phyloP scores from a whole-genome alignment of 1,284 basidiomycete species.

The Mixia osmundae region DNA sequence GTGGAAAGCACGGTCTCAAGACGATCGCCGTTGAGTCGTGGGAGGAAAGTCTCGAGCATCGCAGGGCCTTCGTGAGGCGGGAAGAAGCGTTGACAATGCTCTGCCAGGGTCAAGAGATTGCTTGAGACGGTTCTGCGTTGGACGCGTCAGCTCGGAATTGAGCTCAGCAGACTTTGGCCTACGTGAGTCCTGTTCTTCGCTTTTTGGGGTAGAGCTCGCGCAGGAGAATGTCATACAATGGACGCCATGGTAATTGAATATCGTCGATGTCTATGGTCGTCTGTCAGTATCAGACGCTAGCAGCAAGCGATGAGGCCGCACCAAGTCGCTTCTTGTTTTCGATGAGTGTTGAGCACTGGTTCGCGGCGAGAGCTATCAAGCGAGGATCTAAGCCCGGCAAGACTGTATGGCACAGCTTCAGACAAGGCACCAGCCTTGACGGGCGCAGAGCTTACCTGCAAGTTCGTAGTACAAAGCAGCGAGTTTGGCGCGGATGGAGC shows the following conservation, averaged over 20 bases:
- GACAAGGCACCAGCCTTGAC: neutral
- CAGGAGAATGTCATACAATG: constrained; percentile 53
- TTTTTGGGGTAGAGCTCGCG: constrained; percentile 62
- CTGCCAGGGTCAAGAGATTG: constrained; percentile 64
- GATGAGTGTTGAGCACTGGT: constrained; percentile 46
- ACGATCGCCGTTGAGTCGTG: constrained; percentile 27
- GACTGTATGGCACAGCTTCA: constrained; percentile 23
- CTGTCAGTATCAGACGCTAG: too few relatives aligned
- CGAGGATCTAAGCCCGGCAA: constrained; percentile 50
- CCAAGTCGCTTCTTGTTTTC: constrained; percentile 48
- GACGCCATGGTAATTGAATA: constrained; percentile 67
- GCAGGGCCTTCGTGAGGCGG: constrained; percentile 66
- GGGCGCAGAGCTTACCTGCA: constrained; percentile 18
- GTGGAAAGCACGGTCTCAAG: constrained; percentile 43
- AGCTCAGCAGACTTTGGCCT: constrained; percentile 52
- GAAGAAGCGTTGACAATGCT: constrained; percentile 64
- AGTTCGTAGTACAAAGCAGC: constrained; percentile 66
- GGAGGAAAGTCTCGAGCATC: constrained; percentile 60
- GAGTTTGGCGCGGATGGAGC: constrained; percentile 47
- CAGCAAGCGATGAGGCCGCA: too few relatives aligned
- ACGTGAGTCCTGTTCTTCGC: constrained; percentile 53
- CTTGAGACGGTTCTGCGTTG: constrained; percentile 57
- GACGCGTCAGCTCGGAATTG: too few relatives aligned
- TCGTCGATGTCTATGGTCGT: constrained; percentile 52
- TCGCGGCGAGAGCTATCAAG: constrained; percentile 42